A percentile compares a stretch with the other conserved stretches of the same genome.
These are phyloP conservation scores for Hymenoscyphus fraxineus DNA, from an alignment of 2,329 filamentous ascomycete genomes.

Conservation along the genomic window DNA sequence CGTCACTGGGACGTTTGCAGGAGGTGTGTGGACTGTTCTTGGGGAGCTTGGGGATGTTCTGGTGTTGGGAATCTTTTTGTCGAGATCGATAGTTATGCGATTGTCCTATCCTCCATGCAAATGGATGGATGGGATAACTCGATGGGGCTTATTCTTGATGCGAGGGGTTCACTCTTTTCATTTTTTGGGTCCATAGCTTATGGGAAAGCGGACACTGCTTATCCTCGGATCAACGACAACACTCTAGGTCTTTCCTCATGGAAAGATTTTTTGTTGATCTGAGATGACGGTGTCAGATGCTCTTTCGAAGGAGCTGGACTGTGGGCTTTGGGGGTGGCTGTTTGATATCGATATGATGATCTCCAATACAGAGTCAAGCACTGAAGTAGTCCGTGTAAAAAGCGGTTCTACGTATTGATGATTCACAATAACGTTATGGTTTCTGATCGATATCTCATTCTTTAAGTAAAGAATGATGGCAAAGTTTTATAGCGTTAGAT, in stretches of 20 bases:
- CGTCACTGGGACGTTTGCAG: constrained; percentile 30
- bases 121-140: constrained; percentile 70
- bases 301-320: constrained; percentile 68
- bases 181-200: constrained; percentile 49
- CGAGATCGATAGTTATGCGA: constrained; percentile 98
- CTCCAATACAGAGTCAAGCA: constrained; percentile 97
- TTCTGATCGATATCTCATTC: constrained; percentile 41
- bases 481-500: not conserved
- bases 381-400: constrained; percentile 59
- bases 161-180: constrained; percentile 67
- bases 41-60: constrained; percentile 40
- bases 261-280: constrained; percentile 34
- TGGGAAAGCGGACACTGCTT: constrained; percentile 45
- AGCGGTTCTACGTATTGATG: constrained; percentile 40
- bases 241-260: constrained; percentile 34
- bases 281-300: constrained; percentile 44
- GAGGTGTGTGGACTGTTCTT: constrained; percentile 41
- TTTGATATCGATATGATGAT: constrained; percentile 72
- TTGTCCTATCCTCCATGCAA: constrained; percentile 56
- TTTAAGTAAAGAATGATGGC: not conserved
- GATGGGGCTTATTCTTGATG: constrained; percentile 99
- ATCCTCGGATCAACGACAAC: constrained; percentile 19
- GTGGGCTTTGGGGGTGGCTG: constrained; percentile 23
- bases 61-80: constrained; percentile 70
- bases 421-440: constrained; percentile 47